Base-by-base conservation (phyloP, 768 basidiomycete genomes). In the Pleurotus sapidus region DNA sequence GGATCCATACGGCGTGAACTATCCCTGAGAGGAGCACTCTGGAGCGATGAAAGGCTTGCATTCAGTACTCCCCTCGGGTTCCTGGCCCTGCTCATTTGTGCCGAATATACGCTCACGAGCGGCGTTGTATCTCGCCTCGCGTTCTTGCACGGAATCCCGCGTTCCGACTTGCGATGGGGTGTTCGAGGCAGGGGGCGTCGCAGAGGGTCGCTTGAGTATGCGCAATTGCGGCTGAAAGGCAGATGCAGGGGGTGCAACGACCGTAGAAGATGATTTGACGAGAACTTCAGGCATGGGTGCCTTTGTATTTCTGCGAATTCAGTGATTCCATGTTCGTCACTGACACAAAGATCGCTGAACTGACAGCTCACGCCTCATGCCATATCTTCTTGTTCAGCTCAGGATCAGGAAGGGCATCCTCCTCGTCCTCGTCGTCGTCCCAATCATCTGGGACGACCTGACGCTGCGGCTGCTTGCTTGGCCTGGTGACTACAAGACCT, bases 71-170 rank as follows among this genome's bases (percentile, higher is more conserved):
- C 39, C 51, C 49, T 51, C 49, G 30, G 24, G 17, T 38, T n/a
- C 51, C n/a, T 14, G 51, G 17, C n/a, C 51, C 18, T 54, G 51
- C n/a, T 45, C 42, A 24, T 9, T 24, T 4, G 37, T 62, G 3
- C 84, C 84, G 59, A 91, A 92, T 53, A 92, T 91, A 18, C 90
- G 78, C 55, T 86, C 83, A 24, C 90, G 74, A 2, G 90, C 89
- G 17, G 84, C 87, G 56, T 86, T 80, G 67, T 92, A 92, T 55
- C 84, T 79, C 15, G 82, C 86, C 66, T 90, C 89, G 42, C 89
- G 81, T 56, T 89, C 86, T 3, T 88, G 72, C 3, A 80, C 70
- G 45, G 75, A 7, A n/a, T 45, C 57, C 24, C 38, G 12, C 17
- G 39, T 20, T 55, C 17, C 74, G 5, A 63, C 63, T 11, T 60